phyloP scores from a whole-genome alignment of 2,329 filamentous ascomycete genomes.

The Colletotrichum sp. region DNA sequence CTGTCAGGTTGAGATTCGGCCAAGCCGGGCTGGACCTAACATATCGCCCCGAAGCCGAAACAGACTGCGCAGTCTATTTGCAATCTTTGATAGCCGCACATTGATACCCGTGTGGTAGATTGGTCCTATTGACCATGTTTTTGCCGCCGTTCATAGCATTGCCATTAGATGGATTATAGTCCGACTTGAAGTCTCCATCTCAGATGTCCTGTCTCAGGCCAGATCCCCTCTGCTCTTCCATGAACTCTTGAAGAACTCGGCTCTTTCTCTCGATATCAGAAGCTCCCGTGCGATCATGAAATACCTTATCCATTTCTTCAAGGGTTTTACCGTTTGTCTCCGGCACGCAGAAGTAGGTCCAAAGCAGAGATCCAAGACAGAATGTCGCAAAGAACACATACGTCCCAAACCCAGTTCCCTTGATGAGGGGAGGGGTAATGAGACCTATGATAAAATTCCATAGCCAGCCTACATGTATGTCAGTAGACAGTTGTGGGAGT shows the following conservation, averaged over 20 bases:
- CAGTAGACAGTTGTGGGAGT: not conserved
- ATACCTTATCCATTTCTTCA: not conserved
- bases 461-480: not conserved
- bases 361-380: not conserved
- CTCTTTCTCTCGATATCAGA: not conserved
- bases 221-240: not conserved
- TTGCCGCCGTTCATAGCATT: not conserved
- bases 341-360: not conserved
- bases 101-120: not conserved
- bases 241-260: not conserved
- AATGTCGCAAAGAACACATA: not conserved
- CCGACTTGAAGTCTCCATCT: not conserved
- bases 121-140: no score
- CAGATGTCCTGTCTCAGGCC: not conserved
- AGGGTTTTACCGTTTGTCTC: not conserved
- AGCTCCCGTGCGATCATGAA: not conserved
- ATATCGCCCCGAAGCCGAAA: not conserved
- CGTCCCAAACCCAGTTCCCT: not conserved
- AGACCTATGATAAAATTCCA: not conserved
- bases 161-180: not conserved
- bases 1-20: not conserved
- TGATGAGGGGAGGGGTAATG: not conserved
- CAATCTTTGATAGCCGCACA: not conserved
- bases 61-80: not conserved
- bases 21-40: accelerated